These are phyloP conservation scores for Cucumis hystrix DNA, from an alignment of 306 rosid species.

Conservation along the genomic window DNA sequence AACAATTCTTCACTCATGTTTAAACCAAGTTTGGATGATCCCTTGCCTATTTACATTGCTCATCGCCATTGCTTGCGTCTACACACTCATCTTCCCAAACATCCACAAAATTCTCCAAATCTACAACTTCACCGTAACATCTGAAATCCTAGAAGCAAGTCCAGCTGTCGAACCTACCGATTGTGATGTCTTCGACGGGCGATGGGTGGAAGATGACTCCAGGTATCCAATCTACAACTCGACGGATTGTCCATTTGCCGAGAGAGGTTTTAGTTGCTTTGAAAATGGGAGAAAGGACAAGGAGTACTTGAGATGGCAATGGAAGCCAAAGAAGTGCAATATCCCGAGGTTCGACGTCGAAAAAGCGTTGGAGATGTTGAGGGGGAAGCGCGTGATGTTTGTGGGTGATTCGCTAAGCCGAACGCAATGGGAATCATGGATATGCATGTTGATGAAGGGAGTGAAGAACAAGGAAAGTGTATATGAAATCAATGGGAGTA, in stretches of 20 bases:
- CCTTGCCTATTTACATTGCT: background rate
- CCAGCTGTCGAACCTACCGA: background rate
- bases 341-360: constrained; percentile 54
- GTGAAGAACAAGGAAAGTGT: constrained; percentile 67
- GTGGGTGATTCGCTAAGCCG: constrained; percentile 89
- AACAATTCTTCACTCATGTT: background rate
- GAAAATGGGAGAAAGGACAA: constrained; percentile 61
- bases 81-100: background rate
- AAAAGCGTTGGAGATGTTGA: constrained; percentile 37
- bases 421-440: constrained; percentile 93
- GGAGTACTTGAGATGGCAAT: constrained; percentile 66
- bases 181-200: constrained; percentile 70
- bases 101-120: background rate
- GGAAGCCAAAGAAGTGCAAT: constrained; percentile 68
- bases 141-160: background rate
- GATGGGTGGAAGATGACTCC: constrained; percentile 47
- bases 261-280: constrained; percentile 68
- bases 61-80: background rate
- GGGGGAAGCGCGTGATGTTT: constrained; percentile 73
- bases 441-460: constrained; percentile 73
- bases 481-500: constrained; percentile 58
- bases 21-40: background rate
- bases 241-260: constrained; percentile 56
- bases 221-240: constrained; percentile 77
- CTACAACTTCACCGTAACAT: background rate